A percentile compares a stretch with the other conserved stretches of the same genome.
Conservation (phyloP, 2,329 filamentous ascomycete species). For the Clonostachys byssicola region DNA sequence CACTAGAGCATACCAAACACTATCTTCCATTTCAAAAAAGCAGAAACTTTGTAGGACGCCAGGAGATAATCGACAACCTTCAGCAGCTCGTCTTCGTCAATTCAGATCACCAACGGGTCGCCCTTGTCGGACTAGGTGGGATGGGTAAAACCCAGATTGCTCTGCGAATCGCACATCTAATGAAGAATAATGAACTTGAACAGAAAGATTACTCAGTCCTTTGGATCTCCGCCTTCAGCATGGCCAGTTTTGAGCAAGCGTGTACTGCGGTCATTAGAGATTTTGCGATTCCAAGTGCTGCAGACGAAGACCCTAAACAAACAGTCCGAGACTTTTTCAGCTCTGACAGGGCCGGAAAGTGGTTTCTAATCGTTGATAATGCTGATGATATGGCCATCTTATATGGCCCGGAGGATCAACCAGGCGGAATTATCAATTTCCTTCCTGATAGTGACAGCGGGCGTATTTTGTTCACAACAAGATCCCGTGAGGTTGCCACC, state of each 20-base stretch:
- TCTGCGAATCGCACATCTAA: constrained; percentile 28
- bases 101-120: constrained; percentile 1
- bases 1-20: no score
- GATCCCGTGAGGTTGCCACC: background rate
- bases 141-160: constrained; percentile 30
- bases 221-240: constrained; percentile 28
- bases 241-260: constrained; percentile 21
- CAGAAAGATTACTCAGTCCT: constrained; percentile 26
- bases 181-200: constrained; percentile 8
- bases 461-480: background rate
- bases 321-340: background rate
- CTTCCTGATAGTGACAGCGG: background rate
- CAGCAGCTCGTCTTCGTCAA: no score
- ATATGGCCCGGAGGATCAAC: no score
- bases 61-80: no score
- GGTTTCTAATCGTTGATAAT: background rate
- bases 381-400: background rate
- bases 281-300: background rate
- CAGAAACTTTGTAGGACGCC: no score
- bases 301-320: background rate
- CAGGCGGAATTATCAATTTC: background rate
- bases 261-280: background rate
- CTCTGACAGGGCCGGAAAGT: background rate
- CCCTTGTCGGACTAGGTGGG: constrained; percentile 27
- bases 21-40: no score